Evolutionary conservation across 345 rosid genomes (phyloP).

Genomic region (Physaria fendleri): DNA sequence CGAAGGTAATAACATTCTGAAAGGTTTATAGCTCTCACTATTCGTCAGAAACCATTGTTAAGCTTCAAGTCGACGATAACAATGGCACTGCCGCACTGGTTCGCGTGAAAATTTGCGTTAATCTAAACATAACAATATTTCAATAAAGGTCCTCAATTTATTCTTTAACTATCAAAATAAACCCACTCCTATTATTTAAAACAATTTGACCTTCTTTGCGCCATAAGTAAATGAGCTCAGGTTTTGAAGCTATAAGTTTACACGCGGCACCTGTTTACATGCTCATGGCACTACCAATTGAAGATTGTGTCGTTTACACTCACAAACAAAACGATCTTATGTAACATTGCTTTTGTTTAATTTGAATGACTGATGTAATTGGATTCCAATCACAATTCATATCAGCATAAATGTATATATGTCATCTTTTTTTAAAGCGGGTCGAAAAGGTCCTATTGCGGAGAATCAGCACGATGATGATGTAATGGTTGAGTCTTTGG

Average conservation of each 20-base stretch:
- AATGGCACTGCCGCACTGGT: not conserved
- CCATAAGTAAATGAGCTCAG: not conserved
- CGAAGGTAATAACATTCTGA: conserved; percentile 27
- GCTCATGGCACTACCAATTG: conserved; percentile 1
- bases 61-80: conserved; percentile 23
- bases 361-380: not conserved
- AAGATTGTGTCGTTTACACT: conserved; percentile 9
- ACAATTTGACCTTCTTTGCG: not conserved
- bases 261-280: not conserved
- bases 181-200: not conserved
- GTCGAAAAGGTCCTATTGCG: conserved; percentile 19
- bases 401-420: not conserved
- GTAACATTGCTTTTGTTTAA: too few relatives aligned
- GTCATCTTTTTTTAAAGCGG: conserved; percentile 20
- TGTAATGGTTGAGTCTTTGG: conserved; percentile 16
- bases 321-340: conserved; percentile 15
- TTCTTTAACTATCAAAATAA: not conserved
- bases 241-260: not conserved
- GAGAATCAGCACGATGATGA: conserved; percentile 19
- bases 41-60: conserved; percentile 1
- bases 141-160: not conserved
- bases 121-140: not conserved
- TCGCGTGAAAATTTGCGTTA: not conserved
- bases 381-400: not conserved
- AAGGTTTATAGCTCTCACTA: conserved; percentile 7